These are phyloP conservation scores for Peterozyma toletana DNA, from an alignment of 805 yeast genomes.

Conservation along the genomic window DNA sequence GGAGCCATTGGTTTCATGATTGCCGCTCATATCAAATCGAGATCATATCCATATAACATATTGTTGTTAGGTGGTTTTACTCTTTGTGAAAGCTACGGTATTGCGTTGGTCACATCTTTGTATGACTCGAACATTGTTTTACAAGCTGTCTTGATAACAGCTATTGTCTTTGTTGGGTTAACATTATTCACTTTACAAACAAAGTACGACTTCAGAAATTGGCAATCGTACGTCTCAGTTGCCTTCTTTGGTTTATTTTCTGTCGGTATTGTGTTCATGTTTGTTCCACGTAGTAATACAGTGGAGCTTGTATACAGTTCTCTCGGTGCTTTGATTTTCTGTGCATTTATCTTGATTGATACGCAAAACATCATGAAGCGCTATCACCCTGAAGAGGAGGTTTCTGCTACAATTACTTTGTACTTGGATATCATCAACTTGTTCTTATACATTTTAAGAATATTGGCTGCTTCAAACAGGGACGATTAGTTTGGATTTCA, in stretches of 20 bases:
- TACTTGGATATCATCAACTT: constrained; percentile 80
- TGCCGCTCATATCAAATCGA: constrained; percentile 55
- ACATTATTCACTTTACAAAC: constrained; percentile 73
- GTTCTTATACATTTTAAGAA: constrained; percentile 68
- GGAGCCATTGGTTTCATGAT: constrained; percentile 61
- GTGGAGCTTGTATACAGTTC: constrained; percentile 62
- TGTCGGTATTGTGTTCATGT: constrained; percentile 61
- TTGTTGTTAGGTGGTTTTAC: constrained; percentile 61
- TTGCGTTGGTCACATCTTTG: constrained; percentile 60
- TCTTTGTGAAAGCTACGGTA: constrained; percentile 60
- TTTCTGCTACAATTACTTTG: constrained; percentile 70
- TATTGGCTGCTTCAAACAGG: constrained; percentile 30
- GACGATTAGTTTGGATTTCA: no score
- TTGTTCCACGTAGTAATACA: constrained; percentile 53
- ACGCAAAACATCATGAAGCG: constrained; percentile 75
- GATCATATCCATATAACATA: constrained; percentile 63
- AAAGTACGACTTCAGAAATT: constrained; percentile 64
- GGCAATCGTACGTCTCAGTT: constrained; percentile 50
- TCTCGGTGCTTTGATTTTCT: constrained; percentile 68
- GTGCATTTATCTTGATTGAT: constrained; percentile 68
- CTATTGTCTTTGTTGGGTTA: constrained; percentile 67
- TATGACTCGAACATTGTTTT: constrained; percentile 58
- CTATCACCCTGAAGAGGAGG: constrained; percentile 76
- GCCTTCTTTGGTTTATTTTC: constrained; percentile 66
- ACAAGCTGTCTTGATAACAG: constrained; percentile 65